Evolutionary conservation across 2,329 filamentous ascomycete species (phyloP).

Genomic region (Fusarium falciforme): DNA sequence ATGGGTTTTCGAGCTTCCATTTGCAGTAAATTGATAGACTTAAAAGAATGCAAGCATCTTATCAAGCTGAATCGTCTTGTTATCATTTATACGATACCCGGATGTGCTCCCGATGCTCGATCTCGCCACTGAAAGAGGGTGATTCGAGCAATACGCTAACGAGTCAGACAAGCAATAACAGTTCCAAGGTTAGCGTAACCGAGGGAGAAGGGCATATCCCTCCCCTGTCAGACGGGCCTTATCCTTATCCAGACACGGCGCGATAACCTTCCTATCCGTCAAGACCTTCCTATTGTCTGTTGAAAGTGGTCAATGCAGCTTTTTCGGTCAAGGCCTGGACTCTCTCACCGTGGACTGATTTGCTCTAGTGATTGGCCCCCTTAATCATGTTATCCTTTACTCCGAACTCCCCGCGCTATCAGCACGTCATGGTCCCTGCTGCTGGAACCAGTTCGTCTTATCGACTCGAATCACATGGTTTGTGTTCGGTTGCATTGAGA

Average conservation of each 20-base stretch:
- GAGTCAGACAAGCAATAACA: not conserved
- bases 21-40: not conserved
- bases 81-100: not conserved
- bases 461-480: not conserved
- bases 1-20: conserved; percentile 2
- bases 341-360: not conserved
- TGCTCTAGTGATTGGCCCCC: not conserved
- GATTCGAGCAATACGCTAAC: not conserved
- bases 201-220: not conserved
- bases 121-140: not conserved
- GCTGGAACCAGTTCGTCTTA: not conserved
- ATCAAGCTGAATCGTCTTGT: not conserved
- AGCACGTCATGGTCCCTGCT: not conserved
- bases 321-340: not conserved
- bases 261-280: not conserved
- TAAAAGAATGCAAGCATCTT: not conserved
- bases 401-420: not conserved
- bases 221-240: not conserved
- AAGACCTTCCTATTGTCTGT: not conserved
- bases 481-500: not conserved
- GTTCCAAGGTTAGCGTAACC: not conserved
- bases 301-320: not conserved
- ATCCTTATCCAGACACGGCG: not conserved
- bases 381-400: not conserved
- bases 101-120: not conserved